Percentiles rank a stretch among this genome's conserved stretches.
Evolutionary conservation across 2,329 filamentous ascomycete species (phyloP).

Genomic region (Didymella pomorum): DNA sequence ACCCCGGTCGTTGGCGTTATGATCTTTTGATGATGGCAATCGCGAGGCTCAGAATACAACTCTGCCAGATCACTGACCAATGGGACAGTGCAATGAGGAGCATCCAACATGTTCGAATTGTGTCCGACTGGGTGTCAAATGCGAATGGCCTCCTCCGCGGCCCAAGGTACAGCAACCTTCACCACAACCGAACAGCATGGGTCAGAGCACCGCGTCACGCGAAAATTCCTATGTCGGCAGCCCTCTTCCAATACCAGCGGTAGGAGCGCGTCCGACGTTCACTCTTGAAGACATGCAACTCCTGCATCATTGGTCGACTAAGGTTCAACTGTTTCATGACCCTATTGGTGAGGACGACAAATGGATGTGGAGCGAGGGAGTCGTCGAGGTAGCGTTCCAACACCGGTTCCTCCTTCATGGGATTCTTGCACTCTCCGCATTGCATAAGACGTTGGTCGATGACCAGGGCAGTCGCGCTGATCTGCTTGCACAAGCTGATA

Average conservation of each 20-base stretch:
- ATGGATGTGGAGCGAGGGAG: constrained; percentile 29
- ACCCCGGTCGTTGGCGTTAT: neutral
- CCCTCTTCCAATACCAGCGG: constrained; percentile 24
- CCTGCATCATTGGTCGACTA: constrained; percentile 42
- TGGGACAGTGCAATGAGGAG: constrained; percentile 41
- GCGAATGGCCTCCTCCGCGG: constrained; percentile 35
- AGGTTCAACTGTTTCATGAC: constrained; percentile 30
- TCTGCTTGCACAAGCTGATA: constrained; percentile 38
- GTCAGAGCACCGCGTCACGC: constrained; percentile 3
- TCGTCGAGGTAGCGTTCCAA: constrained; percentile 37
- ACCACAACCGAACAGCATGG: neutral
- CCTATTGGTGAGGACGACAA: constrained; percentile 19
- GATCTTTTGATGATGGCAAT: neutral
- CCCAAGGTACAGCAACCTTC: neutral
- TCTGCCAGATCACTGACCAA: neutral
- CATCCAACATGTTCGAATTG: constrained; percentile 45
- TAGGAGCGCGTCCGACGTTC: neutral
- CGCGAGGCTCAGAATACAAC: neutral
- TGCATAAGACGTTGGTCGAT: constrained; percentile 37
- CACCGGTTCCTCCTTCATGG: constrained; percentile 43
- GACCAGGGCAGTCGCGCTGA: constrained; percentile 26
- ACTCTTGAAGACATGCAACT: constrained; percentile 34
- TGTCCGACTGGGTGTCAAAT: constrained; percentile 38
- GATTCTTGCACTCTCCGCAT: constrained; percentile 40
- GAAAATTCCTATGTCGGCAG: constrained; percentile 24